Evolutionary conservation across 352 stramenopile species (phyloP).

Genomic region (Globisporangium splendens): DNA sequence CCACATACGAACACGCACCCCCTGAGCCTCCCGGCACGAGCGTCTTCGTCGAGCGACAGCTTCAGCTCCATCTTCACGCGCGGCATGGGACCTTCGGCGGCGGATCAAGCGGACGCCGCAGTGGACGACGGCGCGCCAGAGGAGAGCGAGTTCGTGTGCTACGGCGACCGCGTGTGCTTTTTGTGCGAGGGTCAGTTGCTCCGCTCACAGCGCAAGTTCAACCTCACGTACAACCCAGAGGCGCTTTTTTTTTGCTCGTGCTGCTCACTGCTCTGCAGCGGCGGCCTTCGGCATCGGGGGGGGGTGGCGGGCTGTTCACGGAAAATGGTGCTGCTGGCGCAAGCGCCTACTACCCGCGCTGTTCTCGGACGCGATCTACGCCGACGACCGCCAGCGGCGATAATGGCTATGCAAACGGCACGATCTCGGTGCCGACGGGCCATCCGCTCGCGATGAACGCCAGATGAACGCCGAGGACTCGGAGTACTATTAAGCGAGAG

Average conservation of each 20-base stretch:
- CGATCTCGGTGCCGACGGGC: conserved; percentile 7
- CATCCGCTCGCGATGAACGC: background rate
- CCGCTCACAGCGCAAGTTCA: conserved; percentile 69
- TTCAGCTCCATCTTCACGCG: too few species aligned
- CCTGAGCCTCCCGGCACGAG: too few species aligned
- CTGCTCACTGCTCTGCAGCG: conserved; percentile 45
- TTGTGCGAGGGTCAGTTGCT: conserved; percentile 73
- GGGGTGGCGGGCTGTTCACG: conserved; percentile 72
- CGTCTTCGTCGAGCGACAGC: too few species aligned
- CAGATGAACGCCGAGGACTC: conserved; percentile 16
- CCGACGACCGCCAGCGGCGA: conserved; percentile 31
- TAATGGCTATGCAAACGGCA: conserved; percentile 12
- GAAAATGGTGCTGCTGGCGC: conserved; percentile 62
- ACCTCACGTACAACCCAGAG: conserved; percentile 78
- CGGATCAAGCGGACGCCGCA: too few species aligned
- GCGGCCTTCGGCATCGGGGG: conserved; percentile 59
- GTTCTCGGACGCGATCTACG: conserved; percentile 57
- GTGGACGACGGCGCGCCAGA: too few species aligned
- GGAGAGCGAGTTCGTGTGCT: conserved; percentile 59
- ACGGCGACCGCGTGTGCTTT: conserved; percentile 66
- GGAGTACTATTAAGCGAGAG: background rate
- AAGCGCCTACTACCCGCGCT: conserved; percentile 74
- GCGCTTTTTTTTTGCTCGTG: conserved; percentile 44
- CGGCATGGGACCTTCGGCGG: too few species aligned
- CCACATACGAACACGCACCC: too few species aligned